Conservation (phyloP, 495 filamentous ascomycete genomes). For the Trichoderma gamsii region DNA sequence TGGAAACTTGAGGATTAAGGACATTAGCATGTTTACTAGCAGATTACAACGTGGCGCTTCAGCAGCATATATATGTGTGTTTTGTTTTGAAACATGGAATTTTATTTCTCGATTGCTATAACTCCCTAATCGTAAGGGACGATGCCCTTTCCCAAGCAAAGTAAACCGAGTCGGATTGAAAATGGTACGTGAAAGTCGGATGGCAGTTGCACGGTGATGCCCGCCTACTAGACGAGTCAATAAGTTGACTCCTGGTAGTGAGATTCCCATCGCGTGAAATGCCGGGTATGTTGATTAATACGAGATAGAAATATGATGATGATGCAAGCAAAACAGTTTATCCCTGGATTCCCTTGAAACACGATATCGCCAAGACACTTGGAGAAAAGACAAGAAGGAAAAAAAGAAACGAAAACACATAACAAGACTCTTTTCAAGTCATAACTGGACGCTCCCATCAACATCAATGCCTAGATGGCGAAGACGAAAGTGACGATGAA, state of each 20-base stretch:
- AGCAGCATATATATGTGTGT: background rate
- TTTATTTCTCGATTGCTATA: slow-evolving; percentile 4
- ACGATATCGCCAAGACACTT: no score
- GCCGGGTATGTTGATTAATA: no score
- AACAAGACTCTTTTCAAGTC: background rate
- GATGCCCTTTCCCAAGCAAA: background rate
- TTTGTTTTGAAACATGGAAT: background rate
- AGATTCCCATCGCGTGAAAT: no score
- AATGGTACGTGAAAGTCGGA: no score
- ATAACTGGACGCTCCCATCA: background rate
- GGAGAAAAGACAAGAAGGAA: no score
- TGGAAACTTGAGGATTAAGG: background rate
- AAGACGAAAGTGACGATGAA: background rate
- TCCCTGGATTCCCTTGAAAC: no score
- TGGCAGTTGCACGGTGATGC: no score
- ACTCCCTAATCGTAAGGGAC: background rate
- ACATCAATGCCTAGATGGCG: background rate
- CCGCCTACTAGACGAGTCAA: no score
- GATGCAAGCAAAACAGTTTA: no score
- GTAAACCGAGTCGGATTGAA: background rate
- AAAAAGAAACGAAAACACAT: no score
- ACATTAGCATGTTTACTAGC: slow-evolving; percentile 8
- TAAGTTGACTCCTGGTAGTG: no score
- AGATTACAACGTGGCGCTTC: background rate
- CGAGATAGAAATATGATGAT: no score